A percentile compares a stretch with the other conserved stretches of the same genome.
These are phyloP conservation scores for Goniomonas avonlea DNA, from an alignment of 78 protist species.

Conservation along the genomic window DNA sequence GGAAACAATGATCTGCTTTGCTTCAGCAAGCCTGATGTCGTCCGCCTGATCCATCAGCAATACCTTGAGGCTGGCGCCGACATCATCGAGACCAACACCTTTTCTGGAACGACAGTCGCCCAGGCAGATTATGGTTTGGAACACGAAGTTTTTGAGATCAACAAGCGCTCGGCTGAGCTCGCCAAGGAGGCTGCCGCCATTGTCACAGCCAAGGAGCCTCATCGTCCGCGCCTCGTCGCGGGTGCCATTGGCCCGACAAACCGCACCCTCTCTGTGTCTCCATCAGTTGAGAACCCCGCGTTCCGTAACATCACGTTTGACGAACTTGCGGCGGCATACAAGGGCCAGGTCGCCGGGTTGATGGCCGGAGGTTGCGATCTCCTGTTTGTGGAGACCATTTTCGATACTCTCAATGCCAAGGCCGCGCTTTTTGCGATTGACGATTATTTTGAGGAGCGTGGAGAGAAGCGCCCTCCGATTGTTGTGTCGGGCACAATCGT, in stretches of 20 bases:
- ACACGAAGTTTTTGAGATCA: conserved; percentile 10
- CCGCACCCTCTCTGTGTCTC: conserved; percentile 86
- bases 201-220: neutral
- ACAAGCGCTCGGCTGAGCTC: conserved; percentile 53
- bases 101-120: conserved; percentile 76
- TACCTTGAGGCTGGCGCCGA: conserved; percentile 96
- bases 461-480: conserved; percentile 34
- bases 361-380: conserved; percentile 92
- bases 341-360: conserved; percentile 58
- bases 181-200: conserved; percentile 44
- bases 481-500: conserved; percentile 88
- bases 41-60: conserved; percentile 34
- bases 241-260: conserved; percentile 98
- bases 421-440: conserved; percentile 88
- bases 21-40: conserved; percentile 75
- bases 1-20: conserved; percentile 95
- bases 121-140: conserved; percentile 86
- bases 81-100: conserved; percentile 95
- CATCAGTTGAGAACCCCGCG: conserved; percentile 85
- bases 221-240: conserved; percentile 72
- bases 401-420: conserved; percentile 95
- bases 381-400: conserved; percentile 93
- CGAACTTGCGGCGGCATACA: conserved; percentile 57
- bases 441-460: conserved; percentile 54
- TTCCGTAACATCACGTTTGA: conserved; percentile 78